Evolutionary conservation across 2,329 filamentous ascomycete genomes (phyloP).

Genomic region (Fusarium virguliforme): DNA sequence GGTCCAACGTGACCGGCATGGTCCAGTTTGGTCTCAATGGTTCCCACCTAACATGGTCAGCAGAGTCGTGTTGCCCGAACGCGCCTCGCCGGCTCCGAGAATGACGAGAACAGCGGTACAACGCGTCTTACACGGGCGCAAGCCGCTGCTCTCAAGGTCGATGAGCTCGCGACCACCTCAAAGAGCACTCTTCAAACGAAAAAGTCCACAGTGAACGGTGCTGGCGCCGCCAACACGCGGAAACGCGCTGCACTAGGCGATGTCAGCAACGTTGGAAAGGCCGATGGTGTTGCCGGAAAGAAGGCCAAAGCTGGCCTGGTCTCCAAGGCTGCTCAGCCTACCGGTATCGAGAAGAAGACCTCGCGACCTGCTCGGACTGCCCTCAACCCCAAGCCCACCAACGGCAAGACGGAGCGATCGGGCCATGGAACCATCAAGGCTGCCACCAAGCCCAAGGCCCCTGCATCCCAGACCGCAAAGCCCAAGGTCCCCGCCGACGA

Average conservation of each 20-base stretch:
- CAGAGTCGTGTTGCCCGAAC: conserved; percentile 80
- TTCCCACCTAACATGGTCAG: conserved; percentile 30
- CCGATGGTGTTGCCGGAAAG: conserved; percentile 80
- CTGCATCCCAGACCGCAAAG: conserved; percentile 67
- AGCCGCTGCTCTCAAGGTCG: conserved; percentile 80
- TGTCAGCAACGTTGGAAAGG: conserved; percentile 94
- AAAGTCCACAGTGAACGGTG: conserved; percentile 70
- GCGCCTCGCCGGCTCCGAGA: conserved; percentile 89
- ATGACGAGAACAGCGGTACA: conserved; percentile 88
- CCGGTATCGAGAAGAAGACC: conserved; percentile 82
- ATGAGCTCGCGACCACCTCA: conserved; percentile 71
- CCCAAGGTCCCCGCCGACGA: conserved; percentile 74
- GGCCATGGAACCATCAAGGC: conserved; percentile 77
- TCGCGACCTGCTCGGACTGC: conserved; percentile 75
- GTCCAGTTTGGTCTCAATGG: conserved; percentile 6
- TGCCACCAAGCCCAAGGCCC: conserved; percentile 76
- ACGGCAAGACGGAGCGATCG: conserved; percentile 79
- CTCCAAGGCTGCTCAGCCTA: conserved; percentile 85
- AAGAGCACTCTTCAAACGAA: conserved; percentile 80
- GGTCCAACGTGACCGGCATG: conserved; percentile 33
- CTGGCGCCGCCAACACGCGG: conserved; percentile 67
- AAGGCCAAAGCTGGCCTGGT: conserved; percentile 83
- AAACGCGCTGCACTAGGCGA: conserved; percentile 92
- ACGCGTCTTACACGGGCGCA: conserved; percentile 95
- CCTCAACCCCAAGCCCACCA: conserved; percentile 76